These are phyloP conservation scores for Clarireedia paspali DNA, from an alignment of 2,329 filamentous ascomycete species.

Conservation along the genomic window DNA sequence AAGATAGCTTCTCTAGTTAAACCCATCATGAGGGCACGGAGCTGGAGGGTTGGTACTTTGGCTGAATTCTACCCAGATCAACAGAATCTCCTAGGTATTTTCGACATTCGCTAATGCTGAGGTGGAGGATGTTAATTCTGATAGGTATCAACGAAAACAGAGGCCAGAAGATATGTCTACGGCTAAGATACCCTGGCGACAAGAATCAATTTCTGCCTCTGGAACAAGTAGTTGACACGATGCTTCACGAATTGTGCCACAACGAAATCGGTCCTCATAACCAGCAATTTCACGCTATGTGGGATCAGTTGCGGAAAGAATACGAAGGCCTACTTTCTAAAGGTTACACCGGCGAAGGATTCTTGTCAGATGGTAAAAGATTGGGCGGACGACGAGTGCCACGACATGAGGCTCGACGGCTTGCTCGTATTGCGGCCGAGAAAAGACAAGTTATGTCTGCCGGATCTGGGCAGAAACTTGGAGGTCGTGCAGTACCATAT, in stretches of 20 bases:
- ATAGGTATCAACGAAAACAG: conserved; percentile 67
- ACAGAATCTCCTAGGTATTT: conserved; percentile 60
- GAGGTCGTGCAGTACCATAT: conserved; percentile 49
- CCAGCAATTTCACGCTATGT: conserved; percentile 72
- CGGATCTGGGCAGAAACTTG: conserved; percentile 65
- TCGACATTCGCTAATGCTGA: neutral
- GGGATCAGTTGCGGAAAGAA: conserved; percentile 85
- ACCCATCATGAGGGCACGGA: conserved; percentile 83
- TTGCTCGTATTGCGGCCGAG: conserved; percentile 68
- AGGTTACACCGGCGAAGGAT: conserved; percentile 87
- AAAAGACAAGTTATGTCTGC: conserved; percentile 50
- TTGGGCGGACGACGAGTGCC: conserved; percentile 64
- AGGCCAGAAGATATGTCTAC: conserved; percentile 73
- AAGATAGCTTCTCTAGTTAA: conserved; percentile 86
- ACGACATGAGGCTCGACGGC: conserved; percentile 63
- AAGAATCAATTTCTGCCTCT: conserved; percentile 69
- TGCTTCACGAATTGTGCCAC: conserved; percentile 92
- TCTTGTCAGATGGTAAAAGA: conserved; percentile 65
- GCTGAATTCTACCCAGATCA: conserved; percentile 80
- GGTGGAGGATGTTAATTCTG: neutral
- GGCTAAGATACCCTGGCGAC: conserved; percentile 70
- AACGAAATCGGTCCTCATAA: conserved; percentile 81
- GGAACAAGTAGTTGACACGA: conserved; percentile 77
- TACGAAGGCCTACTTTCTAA: conserved; percentile 68
- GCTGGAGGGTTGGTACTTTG: conserved; percentile 72